Evolutionary conservation across 2,329 filamentous ascomycete species (phyloP).

Genomic region (Trichophyton rubrum): DNA sequence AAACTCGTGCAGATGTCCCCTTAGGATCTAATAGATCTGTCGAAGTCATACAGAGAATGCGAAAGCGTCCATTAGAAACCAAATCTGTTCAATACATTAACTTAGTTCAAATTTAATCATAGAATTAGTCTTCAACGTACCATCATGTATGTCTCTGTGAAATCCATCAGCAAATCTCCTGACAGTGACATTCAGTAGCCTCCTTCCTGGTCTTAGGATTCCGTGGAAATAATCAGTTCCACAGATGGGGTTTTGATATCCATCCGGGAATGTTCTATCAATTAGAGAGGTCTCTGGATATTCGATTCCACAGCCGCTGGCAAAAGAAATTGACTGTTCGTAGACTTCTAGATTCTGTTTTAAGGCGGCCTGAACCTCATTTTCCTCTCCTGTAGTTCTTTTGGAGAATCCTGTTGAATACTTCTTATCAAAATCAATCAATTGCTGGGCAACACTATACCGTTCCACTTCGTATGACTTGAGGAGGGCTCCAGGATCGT

Average conservation of each 20-base stretch:
- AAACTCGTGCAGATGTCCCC: conserved; percentile 15
- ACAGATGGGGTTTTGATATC: conserved; percentile 16
- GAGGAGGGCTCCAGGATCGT: conserved; percentile 15
- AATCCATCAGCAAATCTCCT: conserved; percentile 28
- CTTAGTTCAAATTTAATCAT: background rate
- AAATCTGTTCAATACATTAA: conserved; percentile 19
- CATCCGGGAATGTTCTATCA: conserved; percentile 13
- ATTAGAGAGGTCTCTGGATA: conserved; percentile 24
- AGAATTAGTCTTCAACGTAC: conserved; percentile 1
- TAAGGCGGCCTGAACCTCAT: conserved; percentile 19
- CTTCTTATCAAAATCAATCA: conserved; percentile 30
- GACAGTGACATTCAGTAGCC: conserved; percentile 24
- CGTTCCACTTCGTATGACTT: conserved; percentile 29
- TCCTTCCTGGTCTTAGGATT: conserved; percentile 24
- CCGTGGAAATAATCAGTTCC: conserved; percentile 27
- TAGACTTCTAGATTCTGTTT: conserved; percentile 28
- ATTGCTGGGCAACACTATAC: conserved; percentile 26
- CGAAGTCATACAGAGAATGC: conserved; percentile 26
- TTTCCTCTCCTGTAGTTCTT: conserved; percentile 20
- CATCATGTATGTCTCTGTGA: conserved; percentile 26
- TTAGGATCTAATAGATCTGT: conserved; percentile 23
- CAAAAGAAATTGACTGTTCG: conserved; percentile 27
- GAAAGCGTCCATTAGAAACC: conserved; percentile 27
- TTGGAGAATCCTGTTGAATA: conserved; percentile 32
- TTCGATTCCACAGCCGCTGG: conserved; percentile 29